Evolutionary conservation across 1,284 basidiomycete species (phyloP).

Genomic region (Ganoderma multipileum): DNA sequence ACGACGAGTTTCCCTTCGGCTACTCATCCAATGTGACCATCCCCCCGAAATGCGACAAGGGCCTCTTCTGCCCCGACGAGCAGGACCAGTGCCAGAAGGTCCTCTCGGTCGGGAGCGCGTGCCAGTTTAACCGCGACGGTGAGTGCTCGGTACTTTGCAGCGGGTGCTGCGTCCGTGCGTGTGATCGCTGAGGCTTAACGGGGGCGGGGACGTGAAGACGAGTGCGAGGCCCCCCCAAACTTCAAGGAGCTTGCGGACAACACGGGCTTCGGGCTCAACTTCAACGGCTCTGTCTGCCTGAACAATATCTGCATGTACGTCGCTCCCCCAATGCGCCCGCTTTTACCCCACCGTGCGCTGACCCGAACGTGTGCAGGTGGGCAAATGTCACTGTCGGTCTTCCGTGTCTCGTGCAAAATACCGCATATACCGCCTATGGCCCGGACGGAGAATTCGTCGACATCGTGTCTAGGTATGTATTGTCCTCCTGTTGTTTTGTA

Average conservation of each 20-base stretch:
- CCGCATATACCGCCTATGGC: conserved; percentile 75
- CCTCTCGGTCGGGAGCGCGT: conserved; percentile 67
- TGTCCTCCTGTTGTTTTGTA: neutral
- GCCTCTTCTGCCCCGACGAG: conserved; percentile 87
- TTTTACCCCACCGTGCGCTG: conserved; percentile 5
- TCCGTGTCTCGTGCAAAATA: conserved; percentile 79
- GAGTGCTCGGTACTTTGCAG: conserved; percentile 30
- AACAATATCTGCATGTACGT: conserved; percentile 82
- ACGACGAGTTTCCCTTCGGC: conserved; percentile 80
- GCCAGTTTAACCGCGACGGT: conserved; percentile 92
- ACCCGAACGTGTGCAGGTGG: conserved; percentile 54
- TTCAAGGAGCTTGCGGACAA: conserved; percentile 65
- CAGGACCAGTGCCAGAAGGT: conserved; percentile 72
- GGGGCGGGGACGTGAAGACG: conserved; percentile 55
- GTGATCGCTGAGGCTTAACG: neutral
- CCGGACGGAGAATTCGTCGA: conserved; percentile 67
- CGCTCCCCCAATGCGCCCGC: neutral
- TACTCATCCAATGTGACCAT: conserved; percentile 53
- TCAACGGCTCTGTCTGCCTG: conserved; percentile 84
- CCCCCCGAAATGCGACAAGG: conserved; percentile 67
- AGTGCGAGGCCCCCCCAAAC: conserved; percentile 76
- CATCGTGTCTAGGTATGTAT: conserved; percentile 76
- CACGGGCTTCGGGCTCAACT: conserved; percentile 67
- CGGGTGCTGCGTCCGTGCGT: neutral
- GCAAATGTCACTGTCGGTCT: conserved; percentile 74